phyloP scores from a whole-genome alignment of 306 rosid species.

The Corylus heterophylla region DNA sequence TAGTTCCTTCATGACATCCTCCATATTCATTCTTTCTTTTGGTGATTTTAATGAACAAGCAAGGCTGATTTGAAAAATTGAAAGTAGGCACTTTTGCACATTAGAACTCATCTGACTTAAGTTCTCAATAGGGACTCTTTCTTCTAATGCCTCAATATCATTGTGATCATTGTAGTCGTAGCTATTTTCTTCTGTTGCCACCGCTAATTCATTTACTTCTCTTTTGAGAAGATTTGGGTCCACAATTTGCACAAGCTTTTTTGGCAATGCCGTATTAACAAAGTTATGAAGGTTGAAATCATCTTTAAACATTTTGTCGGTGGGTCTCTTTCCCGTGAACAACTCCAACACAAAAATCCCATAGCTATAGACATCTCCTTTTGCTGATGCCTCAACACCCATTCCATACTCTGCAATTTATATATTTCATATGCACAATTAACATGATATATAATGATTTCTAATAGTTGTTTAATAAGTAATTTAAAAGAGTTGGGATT shows the following conservation, averaged over 20 bases:
- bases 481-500: no score
- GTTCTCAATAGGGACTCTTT: not conserved
- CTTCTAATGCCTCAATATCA: not conserved
- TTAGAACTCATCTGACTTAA: not conserved
- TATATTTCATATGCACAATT: not conserved
- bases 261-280: slow-evolving; percentile 24
- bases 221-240: slow-evolving; percentile 31
- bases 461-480: not conserved
- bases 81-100: slow-evolving; percentile 24
- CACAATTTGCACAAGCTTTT: slow-evolving; percentile 26
- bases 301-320: slow-evolving; percentile 32
- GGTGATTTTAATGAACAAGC: slow-evolving; percentile 32
- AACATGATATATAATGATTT: not conserved
- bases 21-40: slow-evolving; percentile 33
- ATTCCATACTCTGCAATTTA: slow-evolving; percentile 37
- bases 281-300: slow-evolving; percentile 25
- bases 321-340: slow-evolving; percentile 32
- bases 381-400: slow-evolving; percentile 23
- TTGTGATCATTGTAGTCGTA: not conserved
- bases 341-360: slow-evolving; percentile 43
- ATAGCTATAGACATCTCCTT: slow-evolving; percentile 35
- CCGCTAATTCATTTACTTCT: slow-evolving; percentile 2
- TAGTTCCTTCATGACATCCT: slow-evolving; percentile 25
- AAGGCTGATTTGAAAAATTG: slow-evolving; percentile 18
- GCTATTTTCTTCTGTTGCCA: not conserved